Percentiles rank a stretch among this genome's conserved stretches.
Conservation (phyloP, 805 yeast species). For the Yarrowia deformans region DNA sequence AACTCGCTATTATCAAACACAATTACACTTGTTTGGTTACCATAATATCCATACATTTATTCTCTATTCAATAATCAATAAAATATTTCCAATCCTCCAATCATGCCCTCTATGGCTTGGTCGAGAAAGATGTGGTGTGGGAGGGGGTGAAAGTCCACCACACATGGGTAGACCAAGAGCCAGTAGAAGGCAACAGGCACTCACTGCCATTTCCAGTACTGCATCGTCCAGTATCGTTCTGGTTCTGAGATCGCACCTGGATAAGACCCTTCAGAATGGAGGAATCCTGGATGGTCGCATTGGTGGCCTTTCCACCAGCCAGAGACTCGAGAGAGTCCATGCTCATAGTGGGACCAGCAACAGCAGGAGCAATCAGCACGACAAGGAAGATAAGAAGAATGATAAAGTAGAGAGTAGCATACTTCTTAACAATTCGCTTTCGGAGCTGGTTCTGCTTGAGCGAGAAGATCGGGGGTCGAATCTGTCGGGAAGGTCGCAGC, state of each 20-base stretch:
- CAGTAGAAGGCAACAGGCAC: conserved; percentile 29
- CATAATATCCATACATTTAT: conserved; percentile 35
- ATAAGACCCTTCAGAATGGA: conserved; percentile 28
- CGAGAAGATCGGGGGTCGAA: conserved; percentile 97
- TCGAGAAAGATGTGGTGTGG: conserved; percentile 10
- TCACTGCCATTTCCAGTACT: conserved; percentile 5
- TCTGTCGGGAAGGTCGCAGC: conserved; percentile 96
- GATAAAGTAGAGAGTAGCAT: conserved; percentile 78
- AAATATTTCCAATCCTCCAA: conserved; percentile 31
- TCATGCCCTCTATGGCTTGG: conserved; percentile 18
- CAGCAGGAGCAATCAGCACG: conserved; percentile 90
- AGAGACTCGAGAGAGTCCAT: conserved; percentile 17
- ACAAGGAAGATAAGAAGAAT: conserved; percentile 74
- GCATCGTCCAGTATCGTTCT: conserved; percentile 38
- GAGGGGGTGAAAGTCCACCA: conserved; percentile 40
- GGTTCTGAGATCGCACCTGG: conserved; percentile 35
- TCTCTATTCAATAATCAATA: conserved; percentile 37
- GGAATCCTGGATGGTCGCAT: background rate
- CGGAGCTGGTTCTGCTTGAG: conserved; percentile 95
- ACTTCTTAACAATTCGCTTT: conserved; percentile 96
- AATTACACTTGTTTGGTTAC: background rate
- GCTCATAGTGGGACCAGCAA: conserved; percentile 55
- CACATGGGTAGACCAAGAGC: conserved; percentile 25
- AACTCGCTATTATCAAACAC: background rate
- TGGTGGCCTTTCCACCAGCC: background rate